Base-by-base conservation (phyloP, 345 rosid genomes). In the Aquilaria sinensis region DNA sequence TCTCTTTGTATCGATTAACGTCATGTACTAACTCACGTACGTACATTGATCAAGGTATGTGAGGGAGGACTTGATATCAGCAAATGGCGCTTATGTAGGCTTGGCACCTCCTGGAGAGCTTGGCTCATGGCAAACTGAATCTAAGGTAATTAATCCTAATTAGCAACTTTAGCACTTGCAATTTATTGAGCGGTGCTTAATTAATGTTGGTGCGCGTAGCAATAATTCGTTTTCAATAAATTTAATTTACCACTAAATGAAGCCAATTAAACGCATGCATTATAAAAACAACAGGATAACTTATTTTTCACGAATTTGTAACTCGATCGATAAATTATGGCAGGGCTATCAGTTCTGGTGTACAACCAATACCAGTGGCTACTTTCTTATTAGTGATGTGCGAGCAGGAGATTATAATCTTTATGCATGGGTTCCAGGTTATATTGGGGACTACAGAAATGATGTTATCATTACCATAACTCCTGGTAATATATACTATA, bases 301-400 rank as follows among this genome's bases (percentile, higher is more conserved):
- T 37, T 37, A 37, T 37, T 5, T 5, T 37, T 37, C 5, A 5
- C 43, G 8, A 37, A 37, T 37, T 37, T 37, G 5, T 1, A 37
- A 37, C 43, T 37, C 8, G 43, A 9, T 37, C 43, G 8, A 5
- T 9, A 37, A 37, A 37, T 37, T 37, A 9, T 37, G 29, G 2
- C 57, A 87, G 88, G 94, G 81, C 12, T 90, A 90, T 45, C 97
- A 86, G 63, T 88, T 93, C 71, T 93, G 98, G 98, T 77, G 83
- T 2, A 75, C 55, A 68, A 70, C 96, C 2, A 90, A 90, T 59
- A 54, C 45, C 7, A 64, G 68, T 15, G 97, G 98, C 47, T 75
- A 67, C 56, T 93, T 90, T 63, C 53, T 65, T 1, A 82, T 93
- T 48, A 66, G 51, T 3, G 69, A 81, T 51, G 47, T 84, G 2